These are phyloP conservation scores for Paulownia fortunei DNA, from an alignment of 257 asterid genomes.

Conservation along the genomic window DNA sequence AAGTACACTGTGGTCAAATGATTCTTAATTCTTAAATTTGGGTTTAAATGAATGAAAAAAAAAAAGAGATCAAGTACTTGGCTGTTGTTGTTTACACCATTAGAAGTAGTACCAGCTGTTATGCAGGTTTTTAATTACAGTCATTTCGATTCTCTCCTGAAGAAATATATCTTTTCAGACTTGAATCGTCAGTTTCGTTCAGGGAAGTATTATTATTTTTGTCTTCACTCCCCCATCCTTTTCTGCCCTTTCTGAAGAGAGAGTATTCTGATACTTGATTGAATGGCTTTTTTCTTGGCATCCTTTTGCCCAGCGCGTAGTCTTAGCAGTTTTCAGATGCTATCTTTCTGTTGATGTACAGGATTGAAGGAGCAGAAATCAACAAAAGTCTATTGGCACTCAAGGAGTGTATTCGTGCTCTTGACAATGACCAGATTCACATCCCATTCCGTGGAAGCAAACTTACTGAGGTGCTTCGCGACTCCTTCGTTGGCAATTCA, in stretches of 20 bases:
- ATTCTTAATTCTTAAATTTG: neutral
- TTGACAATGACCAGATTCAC: conserved; percentile 96
- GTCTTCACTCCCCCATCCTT: neutral
- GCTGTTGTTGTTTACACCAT: conserved; percentile 6
- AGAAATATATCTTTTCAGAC: conserved; percentile 8
- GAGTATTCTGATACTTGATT: neutral
- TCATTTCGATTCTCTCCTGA: neutral
- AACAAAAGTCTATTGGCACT: conserved; percentile 95
- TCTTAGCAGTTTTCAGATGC: conserved; percentile 21
- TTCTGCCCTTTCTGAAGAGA: neutral
- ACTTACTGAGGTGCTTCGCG: conserved; percentile 97
- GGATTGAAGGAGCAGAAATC: conserved; percentile 99
- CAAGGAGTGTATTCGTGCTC: conserved; percentile 97
- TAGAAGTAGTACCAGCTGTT: neutral
- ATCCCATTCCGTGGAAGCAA: conserved; percentile 99
- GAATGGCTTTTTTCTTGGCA: neutral
- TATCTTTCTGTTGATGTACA: conserved; percentile 36
- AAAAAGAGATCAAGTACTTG: neutral
- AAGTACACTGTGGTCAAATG: conserved; percentile 6
- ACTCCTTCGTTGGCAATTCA: conserved; percentile 96
- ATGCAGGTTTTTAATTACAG: neutral
- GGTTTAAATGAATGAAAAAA: neutral
- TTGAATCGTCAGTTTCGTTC: neutral
- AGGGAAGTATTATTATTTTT: neutral
- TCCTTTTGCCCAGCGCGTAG: neutral